Evolutionary conservation across 768 basidiomycete genomes (phyloP).

Genomic region (Clitopilus hobsonii): DNA sequence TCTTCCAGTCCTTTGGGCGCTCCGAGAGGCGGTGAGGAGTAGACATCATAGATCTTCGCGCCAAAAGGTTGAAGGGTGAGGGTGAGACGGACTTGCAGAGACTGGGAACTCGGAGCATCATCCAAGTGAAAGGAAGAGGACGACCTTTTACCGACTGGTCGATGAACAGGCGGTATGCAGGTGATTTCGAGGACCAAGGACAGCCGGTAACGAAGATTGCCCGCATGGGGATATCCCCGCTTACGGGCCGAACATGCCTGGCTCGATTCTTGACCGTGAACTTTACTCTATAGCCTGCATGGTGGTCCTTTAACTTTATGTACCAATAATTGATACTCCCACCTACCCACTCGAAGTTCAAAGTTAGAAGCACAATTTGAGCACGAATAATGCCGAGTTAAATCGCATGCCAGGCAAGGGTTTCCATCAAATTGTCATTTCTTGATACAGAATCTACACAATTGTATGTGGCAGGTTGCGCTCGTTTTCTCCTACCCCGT

Average conservation of each 20-base stretch:
- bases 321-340: too few relatives aligned
- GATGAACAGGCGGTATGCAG: not conserved
- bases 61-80: not conserved
- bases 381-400: too few relatives aligned
- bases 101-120: not conserved
- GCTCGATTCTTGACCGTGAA: too few relatives aligned
- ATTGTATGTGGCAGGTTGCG: too few relatives aligned
- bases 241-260: not conserved
- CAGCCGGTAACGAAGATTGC: not conserved
- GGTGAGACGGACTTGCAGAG: not conserved
- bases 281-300: too few relatives aligned
- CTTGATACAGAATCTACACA: too few relatives aligned
- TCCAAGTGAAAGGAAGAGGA: not conserved
- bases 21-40: conserved; percentile 1
- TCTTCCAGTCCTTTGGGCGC: conserved; percentile 66
- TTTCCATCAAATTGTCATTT: too few relatives aligned
- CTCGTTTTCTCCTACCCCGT: too few relatives aligned
- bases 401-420: too few relatives aligned
- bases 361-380: too few relatives aligned
- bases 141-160: not conserved
- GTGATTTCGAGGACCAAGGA: not conserved
- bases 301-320: too few relatives aligned
- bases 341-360: too few relatives aligned
- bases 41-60: not conserved
- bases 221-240: not conserved